Conservation (phyloP, 164 flowering plant genomes). For the Sextonia rubra region DNA sequence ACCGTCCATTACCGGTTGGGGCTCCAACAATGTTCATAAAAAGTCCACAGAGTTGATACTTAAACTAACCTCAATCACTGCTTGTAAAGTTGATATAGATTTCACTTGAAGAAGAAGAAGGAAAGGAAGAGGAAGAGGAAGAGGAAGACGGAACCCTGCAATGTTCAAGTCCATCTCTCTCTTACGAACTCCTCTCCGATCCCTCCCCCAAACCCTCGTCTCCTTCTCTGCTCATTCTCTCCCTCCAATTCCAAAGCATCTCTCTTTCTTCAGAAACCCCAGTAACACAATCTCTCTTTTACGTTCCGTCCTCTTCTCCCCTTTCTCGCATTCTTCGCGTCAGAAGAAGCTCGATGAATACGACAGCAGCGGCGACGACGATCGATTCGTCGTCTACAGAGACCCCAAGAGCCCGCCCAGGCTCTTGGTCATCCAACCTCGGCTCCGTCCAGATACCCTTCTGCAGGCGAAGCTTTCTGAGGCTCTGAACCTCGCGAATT, state of each 20-base stretch:
- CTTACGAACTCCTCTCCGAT: conserved; percentile 16
- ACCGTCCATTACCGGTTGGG: no score
- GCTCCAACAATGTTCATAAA: no score
- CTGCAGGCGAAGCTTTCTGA: conserved; percentile 70
- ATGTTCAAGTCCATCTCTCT: conserved; percentile 32
- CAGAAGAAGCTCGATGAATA: conserved; percentile 14
- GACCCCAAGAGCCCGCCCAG: conserved; percentile 55
- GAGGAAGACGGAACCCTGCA: neutral
- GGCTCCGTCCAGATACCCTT: conserved; percentile 47
- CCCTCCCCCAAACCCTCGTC: conserved; percentile 11
- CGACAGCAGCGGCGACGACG: conserved; percentile 17
- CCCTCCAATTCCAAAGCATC: neutral
- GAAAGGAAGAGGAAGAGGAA: neutral
- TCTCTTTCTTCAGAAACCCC: conserved; percentile 2
- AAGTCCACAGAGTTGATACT: no score
- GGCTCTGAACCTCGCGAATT: conserved; percentile 82
- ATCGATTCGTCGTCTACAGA: conserved; percentile 24
- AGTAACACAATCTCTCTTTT: neutral
- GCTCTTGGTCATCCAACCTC: conserved; percentile 82
- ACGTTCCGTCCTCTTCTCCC: conserved; percentile 15
- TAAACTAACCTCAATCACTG: no score
- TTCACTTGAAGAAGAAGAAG: no score
- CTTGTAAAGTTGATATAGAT: no score
- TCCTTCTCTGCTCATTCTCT: conserved; percentile 1
- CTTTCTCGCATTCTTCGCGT: conserved; percentile 23